phyloP scores from a whole-genome alignment of 78 protist genomes.

The Dictyostelium purpureum region DNA sequence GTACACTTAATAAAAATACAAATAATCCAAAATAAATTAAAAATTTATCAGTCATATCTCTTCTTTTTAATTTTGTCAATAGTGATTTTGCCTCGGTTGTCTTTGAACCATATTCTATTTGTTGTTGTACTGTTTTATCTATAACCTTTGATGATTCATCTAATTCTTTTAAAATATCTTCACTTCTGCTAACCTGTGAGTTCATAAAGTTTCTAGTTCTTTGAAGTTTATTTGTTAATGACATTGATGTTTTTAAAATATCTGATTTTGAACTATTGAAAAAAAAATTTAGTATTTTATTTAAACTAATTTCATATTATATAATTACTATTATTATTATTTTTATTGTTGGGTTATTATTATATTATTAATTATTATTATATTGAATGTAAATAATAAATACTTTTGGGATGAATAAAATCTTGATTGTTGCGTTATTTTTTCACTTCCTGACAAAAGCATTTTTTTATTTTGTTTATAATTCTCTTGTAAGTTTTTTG shows the following conservation, averaged over 20 bases:
- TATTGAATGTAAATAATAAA: not conserved
- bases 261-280: constrained; percentile 11
- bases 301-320: not conserved
- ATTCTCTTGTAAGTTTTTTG: constrained; percentile 46
- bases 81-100: constrained; percentile 50
- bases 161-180: constrained; percentile 14
- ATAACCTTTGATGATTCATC: constrained; percentile 40
- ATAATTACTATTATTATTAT: too few species aligned
- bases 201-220: constrained; percentile 51
- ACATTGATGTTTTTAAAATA: constrained; percentile 38
- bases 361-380: not conserved
- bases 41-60: constrained; percentile 54
- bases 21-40: constrained; percentile 46
- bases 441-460: constrained; percentile 22
- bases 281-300: too few species aligned
- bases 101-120: constrained; percentile 18
- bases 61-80: constrained; percentile 42
- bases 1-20: constrained; percentile 23
- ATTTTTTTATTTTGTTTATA: constrained; percentile 32
- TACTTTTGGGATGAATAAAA: not conserved
- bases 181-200: constrained; percentile 56
- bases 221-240: constrained; percentile 32
- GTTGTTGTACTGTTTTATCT: constrained; percentile 43
- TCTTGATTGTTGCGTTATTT: constrained; percentile 17
- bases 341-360: not conserved